Percentiles rank a stretch among this genome's conserved stretches.
Conservation (phyloP, 2,329 filamentous ascomycete genomes). For the Rhynchosporium agropyri region DNA sequence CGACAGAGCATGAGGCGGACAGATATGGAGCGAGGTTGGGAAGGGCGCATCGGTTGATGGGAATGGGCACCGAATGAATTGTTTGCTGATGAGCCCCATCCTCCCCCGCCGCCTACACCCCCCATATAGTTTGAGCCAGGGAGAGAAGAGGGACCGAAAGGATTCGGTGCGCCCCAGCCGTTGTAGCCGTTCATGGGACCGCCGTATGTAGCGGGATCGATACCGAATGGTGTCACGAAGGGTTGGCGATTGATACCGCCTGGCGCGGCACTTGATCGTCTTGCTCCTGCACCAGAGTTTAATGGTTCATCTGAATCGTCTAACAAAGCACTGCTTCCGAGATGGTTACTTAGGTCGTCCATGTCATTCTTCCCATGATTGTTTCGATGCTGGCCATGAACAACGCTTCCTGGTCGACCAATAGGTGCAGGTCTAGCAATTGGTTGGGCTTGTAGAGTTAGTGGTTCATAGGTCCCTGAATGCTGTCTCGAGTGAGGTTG, state of each 20-base stretch:
- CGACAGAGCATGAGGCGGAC: conserved; percentile 76
- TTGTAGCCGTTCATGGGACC: conserved; percentile 39
- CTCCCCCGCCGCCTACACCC: conserved; percentile 38
- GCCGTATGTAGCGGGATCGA: conserved; percentile 39
- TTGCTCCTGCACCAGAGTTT: conserved; percentile 43
- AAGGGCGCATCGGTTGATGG: conserved; percentile 47
- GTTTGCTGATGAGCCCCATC: conserved; percentile 41
- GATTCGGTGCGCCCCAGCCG: conserved; percentile 43
- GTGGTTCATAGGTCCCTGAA: conserved; percentile 61
- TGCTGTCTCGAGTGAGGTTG: conserved; percentile 73
- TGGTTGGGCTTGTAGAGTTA: conserved; percentile 61
- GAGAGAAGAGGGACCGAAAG: conserved; percentile 41
- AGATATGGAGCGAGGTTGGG: conserved; percentile 65
- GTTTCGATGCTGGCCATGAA: conserved; percentile 52
- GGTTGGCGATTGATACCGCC: conserved; percentile 36
- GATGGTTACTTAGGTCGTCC: conserved; percentile 74
- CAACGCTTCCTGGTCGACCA: conserved; percentile 78
- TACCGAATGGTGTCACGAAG: conserved; percentile 41
- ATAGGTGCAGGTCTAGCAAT: conserved; percentile 86
- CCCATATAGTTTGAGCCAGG: conserved; percentile 40
- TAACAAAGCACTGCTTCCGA: conserved; percentile 88
- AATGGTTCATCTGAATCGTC: conserved; percentile 68
- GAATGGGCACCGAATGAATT: conserved; percentile 52
- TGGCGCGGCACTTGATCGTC: conserved; percentile 41
- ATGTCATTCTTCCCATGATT: conserved; percentile 56